phyloP scores from a whole-genome alignment of 805 yeast genomes.

The Isabelozyma rhagii region DNA sequence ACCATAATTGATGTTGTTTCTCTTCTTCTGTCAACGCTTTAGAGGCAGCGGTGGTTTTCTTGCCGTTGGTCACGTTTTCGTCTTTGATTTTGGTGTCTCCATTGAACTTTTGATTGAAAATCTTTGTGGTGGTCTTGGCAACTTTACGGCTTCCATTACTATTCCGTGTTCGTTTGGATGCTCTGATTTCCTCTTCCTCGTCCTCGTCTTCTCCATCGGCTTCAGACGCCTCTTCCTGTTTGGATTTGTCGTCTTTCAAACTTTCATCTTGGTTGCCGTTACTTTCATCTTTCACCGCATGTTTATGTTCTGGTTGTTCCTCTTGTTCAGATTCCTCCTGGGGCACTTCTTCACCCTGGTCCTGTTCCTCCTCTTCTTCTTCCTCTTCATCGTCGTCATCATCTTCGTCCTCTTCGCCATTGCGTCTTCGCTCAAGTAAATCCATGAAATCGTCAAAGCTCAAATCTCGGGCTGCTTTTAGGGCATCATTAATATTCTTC shows the following conservation, averaged over 20 bases:
- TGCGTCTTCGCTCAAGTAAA: conserved; percentile 16
- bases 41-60: conserved; percentile 4
- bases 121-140: not conserved
- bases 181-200: conserved; percentile 14
- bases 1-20: conserved; percentile 43
- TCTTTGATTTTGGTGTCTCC: conserved; percentile 1
- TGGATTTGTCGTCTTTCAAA: not conserved
- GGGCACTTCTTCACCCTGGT: conserved; percentile 9
- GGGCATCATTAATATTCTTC: conserved; percentile 33
- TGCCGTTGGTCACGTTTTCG: conserved; percentile 1
- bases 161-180: conserved; percentile 7
- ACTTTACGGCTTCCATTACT: conserved; percentile 1
- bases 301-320: conserved; percentile 31
- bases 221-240: conserved; percentile 5
- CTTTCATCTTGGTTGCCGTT: conserved; percentile 24
- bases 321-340: conserved; percentile 8
- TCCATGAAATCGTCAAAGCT: conserved; percentile 35
- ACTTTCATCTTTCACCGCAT: conserved; percentile 36
- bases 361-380: conserved; percentile 12
- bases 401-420: conserved; percentile 15
- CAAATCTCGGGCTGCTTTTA: conserved; percentile 34
- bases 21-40: conserved; percentile 32
- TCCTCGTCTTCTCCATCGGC: conserved; percentile 22
- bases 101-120: not conserved
- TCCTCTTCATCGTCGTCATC: conserved; percentile 17